Conservation (phyloP, 73 alveolate genomes). For the Tetrahymena elliotti region DNA sequence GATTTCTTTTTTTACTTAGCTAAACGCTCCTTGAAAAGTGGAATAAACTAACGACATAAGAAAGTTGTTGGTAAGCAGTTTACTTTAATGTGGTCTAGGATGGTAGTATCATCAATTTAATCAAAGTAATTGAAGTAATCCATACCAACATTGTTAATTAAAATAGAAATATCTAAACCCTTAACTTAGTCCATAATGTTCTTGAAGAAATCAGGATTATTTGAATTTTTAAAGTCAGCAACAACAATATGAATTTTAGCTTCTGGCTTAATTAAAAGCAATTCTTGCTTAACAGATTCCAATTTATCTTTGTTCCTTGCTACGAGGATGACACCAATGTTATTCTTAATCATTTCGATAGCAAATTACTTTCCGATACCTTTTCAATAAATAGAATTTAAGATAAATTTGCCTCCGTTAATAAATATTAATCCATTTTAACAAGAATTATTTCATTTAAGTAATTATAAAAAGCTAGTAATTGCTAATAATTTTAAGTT, state of each 20-base stretch:
- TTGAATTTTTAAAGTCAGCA: conserved; percentile 20
- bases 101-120: background rate
- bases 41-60: conserved; percentile 2
- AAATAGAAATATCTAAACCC: conserved; percentile 6
- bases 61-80: conserved; percentile 21
- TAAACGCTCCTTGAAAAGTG: background rate
- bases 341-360: background rate
- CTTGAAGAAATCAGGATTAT: conserved; percentile 2
- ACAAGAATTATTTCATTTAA: too few relatives aligned
- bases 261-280: background rate
- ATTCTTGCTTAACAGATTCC: background rate
- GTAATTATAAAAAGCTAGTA: too few relatives aligned
- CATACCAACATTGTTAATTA: conserved; percentile 28
- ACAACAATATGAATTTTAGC: conserved; percentile 6
- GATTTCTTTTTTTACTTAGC: conserved; percentile 8
- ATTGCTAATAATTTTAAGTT: too few relatives aligned
- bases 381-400: background rate
- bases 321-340: conserved; percentile 3
- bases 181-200: background rate
- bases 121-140: conserved; percentile 19
- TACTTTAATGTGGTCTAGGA: background rate
- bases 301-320: conserved; percentile 29
- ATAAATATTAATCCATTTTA: background rate
- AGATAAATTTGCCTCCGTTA: background rate
- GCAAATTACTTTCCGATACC: conserved; percentile 27